Conservation (phyloP, 441 rosid genomes). For the Capsella rubella region DNA sequence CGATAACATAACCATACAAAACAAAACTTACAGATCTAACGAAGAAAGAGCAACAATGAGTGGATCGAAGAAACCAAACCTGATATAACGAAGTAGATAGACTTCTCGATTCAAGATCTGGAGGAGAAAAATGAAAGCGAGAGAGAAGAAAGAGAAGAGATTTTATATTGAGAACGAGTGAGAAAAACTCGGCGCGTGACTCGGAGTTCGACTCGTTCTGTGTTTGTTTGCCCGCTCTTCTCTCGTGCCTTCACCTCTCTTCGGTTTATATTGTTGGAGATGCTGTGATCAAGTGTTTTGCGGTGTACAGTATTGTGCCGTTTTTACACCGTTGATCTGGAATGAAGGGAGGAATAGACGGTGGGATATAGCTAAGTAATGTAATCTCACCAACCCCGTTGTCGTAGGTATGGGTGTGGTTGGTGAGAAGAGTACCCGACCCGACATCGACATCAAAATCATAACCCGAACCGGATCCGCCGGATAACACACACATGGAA, state of each 20-base stretch:
- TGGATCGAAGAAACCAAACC: constrained; percentile 35
- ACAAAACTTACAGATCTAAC: constrained; percentile 26
- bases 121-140: constrained; percentile 22
- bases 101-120: constrained; percentile 23
- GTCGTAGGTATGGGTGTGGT: constrained; percentile 46
- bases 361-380: neutral
- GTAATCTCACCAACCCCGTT: constrained; percentile 41
- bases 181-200: constrained; percentile 34
- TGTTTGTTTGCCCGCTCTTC: constrained; percentile 45
- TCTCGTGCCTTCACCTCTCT: constrained; percentile 34
- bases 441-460: constrained; percentile 15
- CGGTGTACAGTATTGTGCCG: neutral
- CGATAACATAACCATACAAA: neutral
- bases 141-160: constrained; percentile 24
- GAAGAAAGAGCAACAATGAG: constrained; percentile 14
- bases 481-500: constrained; percentile 17
- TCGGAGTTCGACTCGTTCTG: constrained; percentile 46
- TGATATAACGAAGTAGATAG: constrained; percentile 24
- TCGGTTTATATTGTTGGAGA: constrained; percentile 42
- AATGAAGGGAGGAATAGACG: neutral
- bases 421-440: constrained; percentile 41
- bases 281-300: constrained; percentile 23
- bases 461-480: constrained; percentile 4
- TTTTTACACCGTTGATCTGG: constrained; percentile 4
- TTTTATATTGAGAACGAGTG: constrained; percentile 13